These are phyloP conservation scores for Grosmannia huntii DNA, from an alignment of 2,329 filamentous ascomycete species.

Conservation along the genomic window DNA sequence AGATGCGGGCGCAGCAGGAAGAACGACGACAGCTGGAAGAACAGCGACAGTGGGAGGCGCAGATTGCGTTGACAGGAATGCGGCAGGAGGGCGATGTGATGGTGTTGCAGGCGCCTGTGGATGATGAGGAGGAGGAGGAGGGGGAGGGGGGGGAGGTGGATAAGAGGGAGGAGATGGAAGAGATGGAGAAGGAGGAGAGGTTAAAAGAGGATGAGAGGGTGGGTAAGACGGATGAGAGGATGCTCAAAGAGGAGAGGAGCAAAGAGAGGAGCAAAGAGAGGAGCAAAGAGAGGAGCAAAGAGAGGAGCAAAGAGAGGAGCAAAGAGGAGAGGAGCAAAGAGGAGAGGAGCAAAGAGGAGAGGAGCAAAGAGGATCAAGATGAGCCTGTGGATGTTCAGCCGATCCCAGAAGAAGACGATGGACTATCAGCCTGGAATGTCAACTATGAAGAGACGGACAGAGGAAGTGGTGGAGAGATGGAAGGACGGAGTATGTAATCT, in stretches of 20 bases:
- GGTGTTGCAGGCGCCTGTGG: slow-evolving; percentile 10
- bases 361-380: too few species aligned
- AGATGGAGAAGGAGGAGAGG: not conserved
- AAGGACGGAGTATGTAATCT: too few species aligned
- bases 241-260: too few species aligned
- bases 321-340: not conserved
- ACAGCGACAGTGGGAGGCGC: not conserved
- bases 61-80: not conserved
- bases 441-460: not conserved
- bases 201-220: too few species aligned
- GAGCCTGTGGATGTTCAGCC: too few species aligned
- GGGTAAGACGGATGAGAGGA: too few species aligned
- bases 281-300: too few species aligned
- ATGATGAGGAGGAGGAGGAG: slow-evolving; percentile 6
- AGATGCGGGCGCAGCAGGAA: too few species aligned
- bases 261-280: too few species aligned
- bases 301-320: slow-evolving; percentile 1
- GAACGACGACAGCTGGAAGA: too few species aligned
- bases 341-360: too few species aligned
- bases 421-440: not conserved
- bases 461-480: not conserved
- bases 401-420: not conserved
- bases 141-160: not conserved
- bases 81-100: slow-evolving; percentile 7
- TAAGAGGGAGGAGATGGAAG: not conserved